phyloP scores from a whole-genome alignment of 495 filamentous ascomycete genomes.

The Aspergillus sparsus region DNA sequence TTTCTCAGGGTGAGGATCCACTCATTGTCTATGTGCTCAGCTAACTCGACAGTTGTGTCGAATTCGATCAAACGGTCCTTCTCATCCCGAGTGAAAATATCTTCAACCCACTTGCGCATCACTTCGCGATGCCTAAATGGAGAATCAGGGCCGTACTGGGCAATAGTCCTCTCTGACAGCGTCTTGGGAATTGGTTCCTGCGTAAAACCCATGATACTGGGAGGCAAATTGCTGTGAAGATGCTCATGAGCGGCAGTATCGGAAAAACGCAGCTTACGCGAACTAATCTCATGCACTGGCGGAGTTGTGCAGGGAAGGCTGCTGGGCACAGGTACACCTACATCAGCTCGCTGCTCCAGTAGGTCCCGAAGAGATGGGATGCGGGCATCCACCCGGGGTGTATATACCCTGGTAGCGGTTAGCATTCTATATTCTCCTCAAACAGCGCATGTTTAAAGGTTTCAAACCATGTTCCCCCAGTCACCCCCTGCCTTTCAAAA shows the following conservation, averaged over 20 bases:
- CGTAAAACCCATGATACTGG: conserved; percentile 43
- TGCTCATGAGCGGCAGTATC: too few species aligned
- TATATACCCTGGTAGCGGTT: conserved; percentile 34
- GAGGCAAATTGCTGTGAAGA: conserved; percentile 45
- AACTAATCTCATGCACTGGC: conserved; percentile 31
- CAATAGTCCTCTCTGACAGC: conserved; percentile 39
- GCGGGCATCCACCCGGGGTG: too few species aligned
- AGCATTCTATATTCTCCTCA: too few species aligned
- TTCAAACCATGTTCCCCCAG: conserved; percentile 59
- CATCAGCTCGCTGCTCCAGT: too few species aligned
- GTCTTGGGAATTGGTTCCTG: conserved; percentile 38
- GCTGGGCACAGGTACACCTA: conserved; percentile 28
- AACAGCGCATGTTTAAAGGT: too few species aligned
- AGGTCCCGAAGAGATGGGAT: too few species aligned
- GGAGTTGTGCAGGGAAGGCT: conserved; percentile 47
- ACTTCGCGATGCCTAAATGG: conserved; percentile 43
- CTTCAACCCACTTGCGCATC: conserved; percentile 43
- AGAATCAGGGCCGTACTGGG: conserved; percentile 38
- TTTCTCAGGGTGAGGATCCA: conserved; percentile 42
- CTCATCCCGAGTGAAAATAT: conserved; percentile 36
- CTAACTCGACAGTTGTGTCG: conserved; percentile 45
- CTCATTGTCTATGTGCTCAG: conserved; percentile 26
- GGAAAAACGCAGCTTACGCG: too few species aligned
- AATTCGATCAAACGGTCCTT: conserved; percentile 41
- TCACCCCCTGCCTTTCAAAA: conserved; percentile 58